These are phyloP conservation scores for Thecaphora thlaspeos DNA, from an alignment of 1,284 basidiomycete species.

Conservation along the genomic window DNA sequence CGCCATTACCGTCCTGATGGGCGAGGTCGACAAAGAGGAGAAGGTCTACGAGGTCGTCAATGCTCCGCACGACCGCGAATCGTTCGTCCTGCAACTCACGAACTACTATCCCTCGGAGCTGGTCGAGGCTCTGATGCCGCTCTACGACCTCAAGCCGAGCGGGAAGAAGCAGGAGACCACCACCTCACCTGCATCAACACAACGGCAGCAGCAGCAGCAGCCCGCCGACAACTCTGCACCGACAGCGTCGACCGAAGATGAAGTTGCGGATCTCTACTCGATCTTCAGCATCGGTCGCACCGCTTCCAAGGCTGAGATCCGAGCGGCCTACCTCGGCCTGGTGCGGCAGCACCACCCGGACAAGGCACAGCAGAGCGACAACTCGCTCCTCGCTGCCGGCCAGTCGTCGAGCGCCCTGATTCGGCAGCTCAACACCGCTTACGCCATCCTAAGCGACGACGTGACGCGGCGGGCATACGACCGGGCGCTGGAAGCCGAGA, in stretches of 20 bases:
- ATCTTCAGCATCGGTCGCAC: conserved; percentile 15
- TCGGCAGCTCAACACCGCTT: conserved; percentile 23
- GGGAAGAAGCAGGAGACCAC: too few species aligned
- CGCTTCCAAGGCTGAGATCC: conserved; percentile 16
- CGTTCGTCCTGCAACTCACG: conserved; percentile 20
- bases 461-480: conserved; percentile 15
- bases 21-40: conserved; percentile 30
- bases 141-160: conserved; percentile 4
- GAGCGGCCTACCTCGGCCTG: conserved; percentile 26
- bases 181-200: too few species aligned
- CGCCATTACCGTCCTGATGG: conserved; percentile 17
- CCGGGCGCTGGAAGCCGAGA: conserved; percentile 5
- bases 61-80: conserved; percentile 10
- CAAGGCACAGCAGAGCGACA: conserved; percentile 24
- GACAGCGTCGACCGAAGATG: neutral
- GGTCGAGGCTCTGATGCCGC: conserved; percentile 21
- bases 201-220: too few species aligned
- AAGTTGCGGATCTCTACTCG: conserved; percentile 8
- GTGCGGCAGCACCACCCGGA: conserved; percentile 30
- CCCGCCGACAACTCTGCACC: neutral
- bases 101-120: conserved; percentile 33
- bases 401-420: conserved; percentile 11
- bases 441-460: conserved; percentile 23
- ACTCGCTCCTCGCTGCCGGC: neutral
- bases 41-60: conserved; percentile 35